Conservation (phyloP, 371 early-diverging fungal species). For the Saksenaea vasiformis region DNA sequence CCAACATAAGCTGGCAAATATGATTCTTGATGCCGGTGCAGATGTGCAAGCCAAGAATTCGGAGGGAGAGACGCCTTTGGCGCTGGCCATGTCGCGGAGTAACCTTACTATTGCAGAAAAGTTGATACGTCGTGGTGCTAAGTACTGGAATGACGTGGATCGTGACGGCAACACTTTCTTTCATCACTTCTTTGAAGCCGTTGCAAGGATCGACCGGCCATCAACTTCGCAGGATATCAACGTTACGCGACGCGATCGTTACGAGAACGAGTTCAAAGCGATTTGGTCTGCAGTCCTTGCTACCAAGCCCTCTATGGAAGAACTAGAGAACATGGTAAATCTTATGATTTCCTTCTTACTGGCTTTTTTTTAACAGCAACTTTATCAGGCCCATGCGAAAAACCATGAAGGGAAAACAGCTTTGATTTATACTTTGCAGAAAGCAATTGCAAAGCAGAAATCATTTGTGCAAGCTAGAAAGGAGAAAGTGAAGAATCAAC, state of each 20-base stretch:
- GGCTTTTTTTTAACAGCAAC: neutral
- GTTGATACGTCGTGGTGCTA: conserved; percentile 36
- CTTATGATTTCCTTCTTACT: neutral
- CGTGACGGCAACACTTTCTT: conserved; percentile 37
- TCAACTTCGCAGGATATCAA: conserved; percentile 10
- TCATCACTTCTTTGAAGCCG: conserved; percentile 31
- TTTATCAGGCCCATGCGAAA: conserved; percentile 25
- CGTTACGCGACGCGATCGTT: conserved; percentile 1
- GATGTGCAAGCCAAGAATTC: conserved; percentile 30
- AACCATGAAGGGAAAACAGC: conserved; percentile 36
- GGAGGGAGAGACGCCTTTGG: conserved; percentile 47
- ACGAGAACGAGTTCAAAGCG: neutral
- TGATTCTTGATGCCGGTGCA: conserved; percentile 32
- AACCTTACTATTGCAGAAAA: conserved; percentile 30
- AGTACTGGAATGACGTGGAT: conserved; percentile 25
- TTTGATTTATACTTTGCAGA: conserved; percentile 15
- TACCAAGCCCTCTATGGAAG: neutral
- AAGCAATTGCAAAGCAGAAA: conserved; percentile 23
- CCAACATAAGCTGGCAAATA: conserved; percentile 24
- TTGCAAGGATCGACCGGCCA: conserved; percentile 10
- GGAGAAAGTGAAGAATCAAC: conserved; percentile 6
- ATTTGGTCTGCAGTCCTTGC: conserved; percentile 17
- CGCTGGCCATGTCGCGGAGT: conserved; percentile 29
- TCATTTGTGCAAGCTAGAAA: conserved; percentile 18
- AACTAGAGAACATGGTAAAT: neutral